Evolutionary conservation across 208 protist species (phyloP), one percentile per base, ranked within the genome.

Genomic region (Wallacemonas sp.): DNA sequence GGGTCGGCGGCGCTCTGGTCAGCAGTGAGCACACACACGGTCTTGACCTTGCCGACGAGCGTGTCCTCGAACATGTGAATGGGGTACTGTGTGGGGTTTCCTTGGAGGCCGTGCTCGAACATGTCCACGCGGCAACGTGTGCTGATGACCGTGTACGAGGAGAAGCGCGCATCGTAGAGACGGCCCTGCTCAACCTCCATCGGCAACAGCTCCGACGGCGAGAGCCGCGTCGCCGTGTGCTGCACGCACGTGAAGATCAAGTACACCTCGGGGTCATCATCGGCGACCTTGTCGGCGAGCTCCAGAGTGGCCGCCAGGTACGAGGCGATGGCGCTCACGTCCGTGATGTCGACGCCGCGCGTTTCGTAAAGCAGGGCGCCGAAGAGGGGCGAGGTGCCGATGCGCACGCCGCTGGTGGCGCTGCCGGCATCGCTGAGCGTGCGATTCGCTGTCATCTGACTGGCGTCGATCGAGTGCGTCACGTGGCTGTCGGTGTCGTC

Each of bases 71-170:
- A 41, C n/a, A 84, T 39, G n/a, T 62, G 45, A 28, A 77, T 68
- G 3, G 77, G 77, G 61, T 57, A 84, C 16, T 57, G 28, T 22
- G 59, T 26, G 16, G 67, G 61, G 65, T 75, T 65, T 38, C 72
- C 55, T 5, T 39, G 49, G 22, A 74, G 36, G 29, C 62, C 67
- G 26, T 74, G 42, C 41, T 52, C 29, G 44, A 55, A 77, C n/a
- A 79, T 22, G 11, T 75, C 61, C 18, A 63, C 69, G 7, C 52
- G 41, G 62, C 73, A 72, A 29, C 72, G 67, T 33, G 67, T 74
- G 49, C 71, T 69, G 25, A 84, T 64, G 1, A 79, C 20, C 4
- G 73, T 84, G 70, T 68, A 77, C 42, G 73, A 84, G 45, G 73
- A 79, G 61, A 84, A 70, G 64, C 11, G 55, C 28, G 67, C 78